phyloP scores from a whole-genome alignment of 495 filamentous ascomycete genomes.

The Hypoxylon subgilvum region DNA sequence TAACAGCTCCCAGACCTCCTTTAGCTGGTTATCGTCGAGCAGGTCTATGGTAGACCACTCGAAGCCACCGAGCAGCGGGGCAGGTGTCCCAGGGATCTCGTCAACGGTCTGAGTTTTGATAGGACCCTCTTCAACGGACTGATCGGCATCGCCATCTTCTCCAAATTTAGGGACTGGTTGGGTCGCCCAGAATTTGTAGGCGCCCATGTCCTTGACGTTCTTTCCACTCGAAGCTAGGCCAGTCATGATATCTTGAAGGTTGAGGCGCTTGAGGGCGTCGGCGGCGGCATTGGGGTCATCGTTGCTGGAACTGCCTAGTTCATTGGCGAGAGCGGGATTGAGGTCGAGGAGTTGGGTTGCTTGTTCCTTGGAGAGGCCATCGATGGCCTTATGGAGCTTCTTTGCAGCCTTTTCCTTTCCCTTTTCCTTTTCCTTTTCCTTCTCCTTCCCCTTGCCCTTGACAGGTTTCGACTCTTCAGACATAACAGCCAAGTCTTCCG shows the following conservation, averaged over 20 bases:
- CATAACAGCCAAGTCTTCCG: conserved; percentile 44
- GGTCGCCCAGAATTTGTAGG: conserved; percentile 97
- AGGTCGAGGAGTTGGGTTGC: conserved; percentile 61
- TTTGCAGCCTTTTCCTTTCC: conserved; percentile 55
- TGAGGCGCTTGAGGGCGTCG: conserved; percentile 73
- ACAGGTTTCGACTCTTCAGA: conserved; percentile 57
- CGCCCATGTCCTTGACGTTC: conserved; percentile 93
- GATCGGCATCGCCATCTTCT: conserved; percentile 45
- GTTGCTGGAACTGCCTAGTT: conserved; percentile 48
- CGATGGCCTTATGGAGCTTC: conserved; percentile 49
- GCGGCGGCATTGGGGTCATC: conserved; percentile 47
- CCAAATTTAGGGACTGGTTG: conserved; percentile 91
- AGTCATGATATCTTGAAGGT: conserved; percentile 79
- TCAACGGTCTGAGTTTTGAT: conserved; percentile 70
- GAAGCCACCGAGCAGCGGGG: conserved; percentile 74
- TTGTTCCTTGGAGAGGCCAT: conserved; percentile 54
- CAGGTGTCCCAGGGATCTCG: conserved; percentile 72
- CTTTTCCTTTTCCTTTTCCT: conserved; percentile 56
- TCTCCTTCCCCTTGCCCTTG: conserved; percentile 55
- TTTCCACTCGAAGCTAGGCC: conserved; percentile 76
- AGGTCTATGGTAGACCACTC: conserved; percentile 95
- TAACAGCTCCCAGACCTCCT: conserved; percentile 87
- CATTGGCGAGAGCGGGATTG: conserved; percentile 67
- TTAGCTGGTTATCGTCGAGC: conserved; percentile 61
- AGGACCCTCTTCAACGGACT: conserved; percentile 59